phyloP scores from a whole-genome alignment of 345 rosid species.

The Salix viminalis region DNA sequence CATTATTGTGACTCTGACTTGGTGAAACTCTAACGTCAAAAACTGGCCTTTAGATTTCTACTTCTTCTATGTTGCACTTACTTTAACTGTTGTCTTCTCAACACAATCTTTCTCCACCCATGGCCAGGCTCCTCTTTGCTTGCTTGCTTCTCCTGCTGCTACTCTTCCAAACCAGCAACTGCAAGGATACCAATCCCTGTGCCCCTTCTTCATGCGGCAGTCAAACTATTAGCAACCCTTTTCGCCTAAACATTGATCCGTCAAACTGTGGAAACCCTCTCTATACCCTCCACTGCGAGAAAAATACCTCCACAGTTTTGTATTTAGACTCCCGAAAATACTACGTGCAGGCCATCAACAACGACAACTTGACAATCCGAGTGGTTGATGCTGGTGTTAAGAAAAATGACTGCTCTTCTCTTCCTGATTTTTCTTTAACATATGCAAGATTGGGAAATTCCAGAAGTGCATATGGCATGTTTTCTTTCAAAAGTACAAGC shows the following conservation, averaged over 20 bases:
- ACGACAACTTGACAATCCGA: conserved; percentile 7
- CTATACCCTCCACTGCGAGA: conserved; percentile 18
- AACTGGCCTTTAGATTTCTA: background rate
- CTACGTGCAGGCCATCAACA: conserved; percentile 11
- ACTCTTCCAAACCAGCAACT: background rate
- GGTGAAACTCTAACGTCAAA: no score
- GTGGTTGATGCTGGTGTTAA: conserved; percentile 1
- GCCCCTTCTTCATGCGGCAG: conserved; percentile 20
- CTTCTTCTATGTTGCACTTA: no score
- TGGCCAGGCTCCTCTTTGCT: background rate
- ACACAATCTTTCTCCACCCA: background rate
- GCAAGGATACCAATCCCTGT: background rate
- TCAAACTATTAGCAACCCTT: background rate
- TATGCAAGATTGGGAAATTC: background rate
- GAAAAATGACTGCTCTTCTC: background rate
- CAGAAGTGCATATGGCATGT: no score
- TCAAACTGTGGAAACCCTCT: background rate
- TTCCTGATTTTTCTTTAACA: background rate
- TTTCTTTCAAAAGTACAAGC: no score
- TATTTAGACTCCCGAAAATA: conserved; percentile 9
- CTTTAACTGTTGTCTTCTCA: no score
- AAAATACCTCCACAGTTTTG: conserved; percentile 15
- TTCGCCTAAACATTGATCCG: background rate
- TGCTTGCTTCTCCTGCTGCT: background rate
- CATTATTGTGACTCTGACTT: no score